Percentiles rank a stretch among this genome's conserved stretches.
These are phyloP conservation scores for Astrothelium macrocarpum DNA, from an alignment of 495 filamentous ascomycete genomes.

Conservation along the genomic window DNA sequence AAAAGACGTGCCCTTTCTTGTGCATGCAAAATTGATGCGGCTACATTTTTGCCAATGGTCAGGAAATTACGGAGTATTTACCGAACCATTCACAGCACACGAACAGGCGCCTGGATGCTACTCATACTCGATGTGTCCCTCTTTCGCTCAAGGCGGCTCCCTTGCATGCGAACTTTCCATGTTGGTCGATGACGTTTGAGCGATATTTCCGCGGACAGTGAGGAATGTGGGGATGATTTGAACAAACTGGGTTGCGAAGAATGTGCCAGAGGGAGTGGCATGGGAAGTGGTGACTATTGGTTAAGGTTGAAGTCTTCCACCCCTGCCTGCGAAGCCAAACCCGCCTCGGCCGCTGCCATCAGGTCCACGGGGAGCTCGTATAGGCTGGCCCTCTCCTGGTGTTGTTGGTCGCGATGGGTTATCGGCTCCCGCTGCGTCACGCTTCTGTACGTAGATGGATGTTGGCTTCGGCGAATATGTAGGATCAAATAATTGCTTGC, in stretches of 20 bases:
- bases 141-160: neutral
- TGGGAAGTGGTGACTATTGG: conserved; percentile 8
- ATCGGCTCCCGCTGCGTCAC: conserved; percentile 41
- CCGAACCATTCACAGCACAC: neutral
- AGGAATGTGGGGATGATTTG: neutral
- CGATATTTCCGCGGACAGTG: neutral
- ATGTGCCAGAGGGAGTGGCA: neutral
- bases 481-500: conserved; percentile 64
- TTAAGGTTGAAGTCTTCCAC: conserved; percentile 33
- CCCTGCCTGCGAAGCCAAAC: conserved; percentile 51
- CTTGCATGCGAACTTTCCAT: neutral
- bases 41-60: neutral
- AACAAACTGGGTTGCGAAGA: neutral
- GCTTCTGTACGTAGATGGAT: conserved; percentile 41
- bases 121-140: too few species aligned
- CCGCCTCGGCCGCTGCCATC: conserved; percentile 67
- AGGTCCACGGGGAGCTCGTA: conserved; percentile 63
- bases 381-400: conserved; percentile 43
- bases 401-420: conserved; percentile 8
- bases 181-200: neutral
- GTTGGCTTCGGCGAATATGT: conserved; percentile 53
- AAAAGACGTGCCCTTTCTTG: neutral
- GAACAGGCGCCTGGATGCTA: too few species aligned
- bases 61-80: neutral
- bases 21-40: neutral